phyloP scores from a whole-genome alignment of 2,329 filamentous ascomycete genomes.

The Alternaria burnsii region DNA sequence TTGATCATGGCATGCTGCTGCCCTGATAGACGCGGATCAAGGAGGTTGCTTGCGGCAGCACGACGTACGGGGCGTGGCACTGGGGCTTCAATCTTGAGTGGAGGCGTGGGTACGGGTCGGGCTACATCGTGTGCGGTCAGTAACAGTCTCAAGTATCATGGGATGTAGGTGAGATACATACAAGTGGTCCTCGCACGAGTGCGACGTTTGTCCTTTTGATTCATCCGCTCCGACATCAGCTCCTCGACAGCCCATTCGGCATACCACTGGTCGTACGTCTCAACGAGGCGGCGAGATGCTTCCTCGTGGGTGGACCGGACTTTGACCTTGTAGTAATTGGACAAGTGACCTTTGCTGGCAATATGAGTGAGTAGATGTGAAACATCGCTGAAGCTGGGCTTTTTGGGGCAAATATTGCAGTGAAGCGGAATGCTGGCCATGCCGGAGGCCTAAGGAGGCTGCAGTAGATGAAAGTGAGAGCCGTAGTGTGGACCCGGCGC shows the following conservation, averaged over 20 bases:
- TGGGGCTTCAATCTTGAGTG: constrained; percentile 37
- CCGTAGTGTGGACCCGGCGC: constrained; percentile 13
- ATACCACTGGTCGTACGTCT: constrained; percentile 82
- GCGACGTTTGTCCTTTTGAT: constrained; percentile 76
- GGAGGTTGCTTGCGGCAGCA: constrained; percentile 34
- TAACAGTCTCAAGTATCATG: constrained; percentile 2
- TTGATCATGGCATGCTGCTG: constrained; percentile 49
- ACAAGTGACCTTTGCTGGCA: constrained; percentile 89
- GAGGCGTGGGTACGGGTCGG: constrained; percentile 30
- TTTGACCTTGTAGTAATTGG: constrained; percentile 82
- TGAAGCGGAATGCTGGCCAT: constrained; percentile 69
- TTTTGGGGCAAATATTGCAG: constrained; percentile 84
- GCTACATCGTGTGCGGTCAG: constrained; percentile 37
- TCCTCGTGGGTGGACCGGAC: constrained; percentile 73
- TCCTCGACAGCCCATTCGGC: constrained; percentile 72
- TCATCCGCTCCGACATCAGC: constrained; percentile 80
- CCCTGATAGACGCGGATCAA: constrained; percentile 51
- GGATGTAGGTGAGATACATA: constrained; percentile 29
- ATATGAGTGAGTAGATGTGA: constrained; percentile 94
- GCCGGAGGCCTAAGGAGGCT: constrained; percentile 41
- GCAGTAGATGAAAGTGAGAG: constrained; percentile 8
- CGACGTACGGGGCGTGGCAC: constrained; percentile 37
- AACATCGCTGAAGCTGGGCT: constrained; percentile 83
- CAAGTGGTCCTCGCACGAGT: constrained; percentile 48
- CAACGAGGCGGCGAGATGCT: constrained; percentile 69